Base-by-base conservation (phyloP, 495 filamentous ascomycete genomes). In the Patellaria atrata region DNA sequence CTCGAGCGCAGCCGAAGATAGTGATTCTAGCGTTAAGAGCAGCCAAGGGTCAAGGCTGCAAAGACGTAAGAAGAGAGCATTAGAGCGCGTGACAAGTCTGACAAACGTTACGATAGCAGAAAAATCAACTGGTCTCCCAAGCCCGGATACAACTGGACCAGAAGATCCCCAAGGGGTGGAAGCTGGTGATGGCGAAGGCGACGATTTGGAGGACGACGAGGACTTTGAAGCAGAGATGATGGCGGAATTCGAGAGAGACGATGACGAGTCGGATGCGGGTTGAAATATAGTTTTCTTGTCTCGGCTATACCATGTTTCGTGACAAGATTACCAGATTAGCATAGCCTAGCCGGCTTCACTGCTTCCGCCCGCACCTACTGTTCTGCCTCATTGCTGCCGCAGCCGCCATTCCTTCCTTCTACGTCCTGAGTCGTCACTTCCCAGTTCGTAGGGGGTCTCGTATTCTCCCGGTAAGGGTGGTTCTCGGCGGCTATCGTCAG, bases 191-290 rank as follows among this genome's bases (percentile, higher is more conserved):
- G 68, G 68, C 13, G 65, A 70, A 6, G 75, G 30, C 1, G 42
- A 45, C 24, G n/a, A 13, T 16, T n/a, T n/a, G n/a, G n/a, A n/a
- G n/a, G 42, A 45, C 14, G 20, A 22, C 17, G 45, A 45, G 1
- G 23, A 32, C n/a, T 16, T 81, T 13, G 77, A 79, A 48, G 68
- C 69, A 8, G 74, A 82, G 41, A 63, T 83, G 53, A 49, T 75
- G 47, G 75, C 73, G 0, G 76, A 73, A 27, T 68, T 81, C 31
- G 72, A 75, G 39, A 30, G 24, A 14, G 20, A 16, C 2, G 39
- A 18, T 1, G 32, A 30, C 26, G 44, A 48, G 7, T 13, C 21
- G 8, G 31, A 34, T 8, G 31, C n/a, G n/a, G n/a, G n/a, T n/a
- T n/a, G n/a, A n/a, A n/a, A n/a, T n/a, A n/a, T n/a, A n/a, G n/a